A percentile compares a stretch with the other conserved stretches of the same genome.
Conservation (phyloP, 208 protist genomes). For the Porcisia deanei region DNA sequence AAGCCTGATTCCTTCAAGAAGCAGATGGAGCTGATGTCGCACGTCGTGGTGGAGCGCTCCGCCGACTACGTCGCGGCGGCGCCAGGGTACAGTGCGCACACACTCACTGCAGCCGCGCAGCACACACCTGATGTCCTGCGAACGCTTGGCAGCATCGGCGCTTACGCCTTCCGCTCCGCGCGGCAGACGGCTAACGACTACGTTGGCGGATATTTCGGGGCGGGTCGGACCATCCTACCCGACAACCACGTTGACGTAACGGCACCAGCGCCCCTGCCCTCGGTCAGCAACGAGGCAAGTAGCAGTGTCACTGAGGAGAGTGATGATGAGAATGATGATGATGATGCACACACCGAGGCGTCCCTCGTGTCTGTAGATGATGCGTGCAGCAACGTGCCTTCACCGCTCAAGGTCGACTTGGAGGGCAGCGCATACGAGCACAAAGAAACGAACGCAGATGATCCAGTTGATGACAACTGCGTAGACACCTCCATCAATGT, state of each 20-base stretch:
- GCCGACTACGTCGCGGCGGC: constrained; percentile 37
- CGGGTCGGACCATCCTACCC: constrained; percentile 24
- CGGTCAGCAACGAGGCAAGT: not conserved
- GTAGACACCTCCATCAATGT: constrained; percentile 1
- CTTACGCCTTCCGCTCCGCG: constrained; percentile 30
- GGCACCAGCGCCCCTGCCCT: not conserved
- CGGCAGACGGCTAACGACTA: constrained; percentile 35
- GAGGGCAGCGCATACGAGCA: not conserved
- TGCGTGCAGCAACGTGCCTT: constrained; percentile 21
- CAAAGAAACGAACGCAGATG: not conserved
- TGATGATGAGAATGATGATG: constrained; percentile 5
- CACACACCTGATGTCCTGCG: constrained; percentile 36
- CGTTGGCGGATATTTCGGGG: constrained; percentile 25
- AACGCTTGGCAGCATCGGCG: constrained; percentile 32
- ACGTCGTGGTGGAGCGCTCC: constrained; percentile 47
- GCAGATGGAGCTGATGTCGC: constrained; percentile 47
- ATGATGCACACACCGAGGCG: constrained; percentile 23
- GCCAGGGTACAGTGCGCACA: constrained; percentile 30
- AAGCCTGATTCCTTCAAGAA: constrained; percentile 50
- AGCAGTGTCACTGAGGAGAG: not conserved
- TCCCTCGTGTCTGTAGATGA: constrained; percentile 27
- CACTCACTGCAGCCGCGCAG: constrained; percentile 29
- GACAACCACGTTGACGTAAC: constrained; percentile 13
- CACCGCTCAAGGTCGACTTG: not conserved
- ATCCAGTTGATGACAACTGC: not conserved